Evolutionary conservation across 2,329 filamentous ascomycete species (phyloP).

Genomic region (Colletotrichum sp.): DNA sequence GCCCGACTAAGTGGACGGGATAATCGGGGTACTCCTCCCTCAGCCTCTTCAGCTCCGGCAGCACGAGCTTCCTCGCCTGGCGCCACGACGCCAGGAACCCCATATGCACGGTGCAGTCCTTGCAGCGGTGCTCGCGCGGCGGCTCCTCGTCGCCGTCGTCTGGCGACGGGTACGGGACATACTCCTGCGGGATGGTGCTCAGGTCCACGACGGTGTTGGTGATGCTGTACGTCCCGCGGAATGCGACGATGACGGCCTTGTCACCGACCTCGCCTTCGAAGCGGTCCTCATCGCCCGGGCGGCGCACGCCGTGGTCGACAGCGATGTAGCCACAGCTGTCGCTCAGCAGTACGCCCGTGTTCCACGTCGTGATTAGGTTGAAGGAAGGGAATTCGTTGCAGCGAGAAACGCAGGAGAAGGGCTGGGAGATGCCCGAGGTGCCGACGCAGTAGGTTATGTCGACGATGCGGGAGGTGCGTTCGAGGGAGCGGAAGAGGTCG

Average conservation of each 20-base stretch:
- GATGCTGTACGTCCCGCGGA: conserved; percentile 93
- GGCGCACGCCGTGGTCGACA: conserved; percentile 69
- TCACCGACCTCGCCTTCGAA: conserved; percentile 29
- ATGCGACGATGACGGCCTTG: conserved; percentile 77
- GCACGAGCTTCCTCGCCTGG: conserved; percentile 71
- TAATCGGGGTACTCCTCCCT: conserved; percentile 71
- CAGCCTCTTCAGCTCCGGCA: conserved; percentile 69
- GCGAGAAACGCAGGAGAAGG: conserved; percentile 84
- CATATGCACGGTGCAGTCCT: conserved; percentile 89
- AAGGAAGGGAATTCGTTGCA: conserved; percentile 85
- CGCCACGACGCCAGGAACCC: conserved; percentile 90
- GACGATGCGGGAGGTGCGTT: conserved; percentile 88
- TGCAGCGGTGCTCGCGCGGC: conserved; percentile 65
- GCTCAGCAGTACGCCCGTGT: conserved; percentile 83
- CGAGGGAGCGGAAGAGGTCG: conserved; percentile 78
- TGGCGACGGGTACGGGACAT: conserved; percentile 80
- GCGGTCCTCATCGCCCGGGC: conserved; percentile 24
- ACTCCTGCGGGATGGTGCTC: conserved; percentile 87
- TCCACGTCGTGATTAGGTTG: conserved; percentile 84
- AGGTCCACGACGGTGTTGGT: conserved; percentile 91
- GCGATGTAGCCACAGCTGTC: conserved; percentile 96
- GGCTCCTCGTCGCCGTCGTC: conserved; percentile 44
- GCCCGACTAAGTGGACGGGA: conserved; percentile 80
- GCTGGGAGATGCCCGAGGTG: conserved; percentile 78
- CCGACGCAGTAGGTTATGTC: conserved; percentile 96